Conservation (phyloP, 2,329 filamentous ascomycete species). For the Ophiostoma sp. region DNA sequence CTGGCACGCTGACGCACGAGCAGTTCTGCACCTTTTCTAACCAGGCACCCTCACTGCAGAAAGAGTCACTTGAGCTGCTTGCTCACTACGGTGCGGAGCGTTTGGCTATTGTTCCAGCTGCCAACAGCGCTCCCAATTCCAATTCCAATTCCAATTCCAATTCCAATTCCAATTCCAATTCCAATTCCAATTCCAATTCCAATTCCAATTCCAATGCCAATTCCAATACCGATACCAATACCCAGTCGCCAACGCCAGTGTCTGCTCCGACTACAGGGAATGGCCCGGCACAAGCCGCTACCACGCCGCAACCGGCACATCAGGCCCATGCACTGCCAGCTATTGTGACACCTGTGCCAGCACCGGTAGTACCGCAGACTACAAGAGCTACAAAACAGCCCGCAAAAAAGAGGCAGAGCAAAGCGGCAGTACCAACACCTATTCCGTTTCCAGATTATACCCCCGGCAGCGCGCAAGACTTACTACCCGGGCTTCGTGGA, state of each 20-base stretch:
- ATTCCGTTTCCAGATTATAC: neutral
- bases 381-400: neutral
- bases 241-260: constrained; percentile 24
- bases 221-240: constrained; percentile 27
- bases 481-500: neutral
- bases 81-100: constrained; percentile 53
- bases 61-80: constrained; percentile 52
- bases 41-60: constrained; percentile 52
- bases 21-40: constrained; percentile 58
- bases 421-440: neutral
- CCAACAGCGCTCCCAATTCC: constrained; percentile 32
- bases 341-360: neutral
- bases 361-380: neutral
- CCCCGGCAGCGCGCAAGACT: neutral
- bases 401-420: neutral
- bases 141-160: constrained; percentile 23
- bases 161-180: constrained; percentile 28
- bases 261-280: constrained; percentile 28
- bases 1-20: constrained; percentile 47
- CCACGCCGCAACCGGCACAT: constrained; percentile 1
- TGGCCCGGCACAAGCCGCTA: neutral
- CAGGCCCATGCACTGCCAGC: neutral
- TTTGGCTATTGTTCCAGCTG: constrained; percentile 53
- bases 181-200: constrained; percentile 19
- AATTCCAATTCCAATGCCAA: constrained; percentile 24